Evolutionary conservation across 192 early-diverging fungal species (phyloP).

Genomic region (Helicostylum pulchrum): DNA sequence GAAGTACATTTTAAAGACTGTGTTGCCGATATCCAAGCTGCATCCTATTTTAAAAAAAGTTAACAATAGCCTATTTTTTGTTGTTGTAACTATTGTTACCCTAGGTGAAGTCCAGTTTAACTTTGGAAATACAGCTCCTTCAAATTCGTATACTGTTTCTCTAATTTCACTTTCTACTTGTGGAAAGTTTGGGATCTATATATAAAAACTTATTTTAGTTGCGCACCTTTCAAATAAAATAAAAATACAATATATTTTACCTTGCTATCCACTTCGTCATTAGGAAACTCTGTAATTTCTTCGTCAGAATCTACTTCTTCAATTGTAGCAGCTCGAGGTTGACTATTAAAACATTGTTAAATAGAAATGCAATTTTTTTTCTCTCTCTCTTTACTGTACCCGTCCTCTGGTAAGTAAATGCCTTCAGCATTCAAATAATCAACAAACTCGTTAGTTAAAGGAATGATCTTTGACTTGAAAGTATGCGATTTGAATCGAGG

Average conservation of each 20-base stretch:
- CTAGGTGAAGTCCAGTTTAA: conserved; percentile 94
- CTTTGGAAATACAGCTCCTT: conserved; percentile 87
- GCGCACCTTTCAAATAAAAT: not conserved
- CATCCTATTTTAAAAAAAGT: conserved; percentile 52
- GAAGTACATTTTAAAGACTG: conserved; percentile 75
- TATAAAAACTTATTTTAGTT: not conserved
- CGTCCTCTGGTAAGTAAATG: conserved; percentile 74
- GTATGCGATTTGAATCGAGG: conserved; percentile 57
- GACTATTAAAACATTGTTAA: conserved; percentile 3
- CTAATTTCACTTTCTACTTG: conserved; percentile 61
- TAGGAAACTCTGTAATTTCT: conserved; percentile 18
- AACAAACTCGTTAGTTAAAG: conserved; percentile 74
- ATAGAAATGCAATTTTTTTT: not conserved
- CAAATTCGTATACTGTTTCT: conserved; percentile 64
- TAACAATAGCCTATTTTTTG: not conserved
- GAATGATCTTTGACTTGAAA: conserved; percentile 73
- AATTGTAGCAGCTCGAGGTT: conserved; percentile 29
- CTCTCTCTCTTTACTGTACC: conserved; percentile 30
- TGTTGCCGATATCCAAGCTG: conserved; percentile 83
- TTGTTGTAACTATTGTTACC: conserved; percentile 30
- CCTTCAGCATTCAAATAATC: conserved; percentile 85
- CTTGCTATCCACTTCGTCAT: conserved; percentile 30
- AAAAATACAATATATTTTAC: not conserved
- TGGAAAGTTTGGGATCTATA: conserved; percentile 56
- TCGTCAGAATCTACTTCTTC: conserved; percentile 35